These are phyloP conservation scores for Zizania palustris DNA, from an alignment of 202 grass and related monocot species.

Conservation along the genomic window DNA sequence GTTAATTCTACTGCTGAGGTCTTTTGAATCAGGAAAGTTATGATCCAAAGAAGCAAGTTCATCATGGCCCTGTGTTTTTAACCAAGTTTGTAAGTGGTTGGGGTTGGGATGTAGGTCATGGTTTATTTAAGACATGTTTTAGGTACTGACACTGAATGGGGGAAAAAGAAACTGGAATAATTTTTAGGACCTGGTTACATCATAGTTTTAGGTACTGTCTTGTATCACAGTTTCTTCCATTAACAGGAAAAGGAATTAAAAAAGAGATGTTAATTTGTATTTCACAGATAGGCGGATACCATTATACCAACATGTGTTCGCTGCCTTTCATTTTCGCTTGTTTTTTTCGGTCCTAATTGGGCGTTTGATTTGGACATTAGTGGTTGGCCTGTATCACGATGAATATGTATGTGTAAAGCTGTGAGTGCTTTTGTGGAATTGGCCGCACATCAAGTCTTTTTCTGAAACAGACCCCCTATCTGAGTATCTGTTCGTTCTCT, in stretches of 20 bases:
- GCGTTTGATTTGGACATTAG: slow-evolving; percentile 38
- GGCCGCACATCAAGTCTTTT: slow-evolving; percentile 32
- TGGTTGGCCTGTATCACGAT: slow-evolving; percentile 17
- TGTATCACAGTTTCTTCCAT: slow-evolving; percentile 29
- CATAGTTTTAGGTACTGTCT: neutral
- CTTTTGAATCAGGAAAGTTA: slow-evolving; percentile 1
- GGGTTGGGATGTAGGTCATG: slow-evolving; percentile 15
- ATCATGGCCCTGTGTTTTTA: slow-evolving; percentile 12
- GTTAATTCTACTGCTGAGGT: neutral
- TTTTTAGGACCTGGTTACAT: slow-evolving; percentile 20
- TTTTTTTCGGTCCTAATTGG: neutral
- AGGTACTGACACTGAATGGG: slow-evolving; percentile 34
- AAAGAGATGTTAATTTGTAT: neutral
- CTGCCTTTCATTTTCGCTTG: too few species aligned
- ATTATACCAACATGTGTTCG: too few species aligned
- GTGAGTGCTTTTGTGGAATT: slow-evolving; percentile 33
- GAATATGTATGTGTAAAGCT: slow-evolving; percentile 29
- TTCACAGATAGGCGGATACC: too few species aligned
- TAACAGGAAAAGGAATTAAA: slow-evolving; percentile 21
- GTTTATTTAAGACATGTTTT: slow-evolving; percentile 26
- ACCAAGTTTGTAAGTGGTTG: neutral
- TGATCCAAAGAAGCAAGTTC: slow-evolving; percentile 29
- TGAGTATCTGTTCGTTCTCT: neutral
- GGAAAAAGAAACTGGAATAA: neutral
- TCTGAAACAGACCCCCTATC: slow-evolving; percentile 23